Evolutionary conservation across 225 moss, liverwort and hornwort species (phyloP), one percentile per base, ranked within the genome.

Genomic region (Antitrichia curtipendula): DNA sequence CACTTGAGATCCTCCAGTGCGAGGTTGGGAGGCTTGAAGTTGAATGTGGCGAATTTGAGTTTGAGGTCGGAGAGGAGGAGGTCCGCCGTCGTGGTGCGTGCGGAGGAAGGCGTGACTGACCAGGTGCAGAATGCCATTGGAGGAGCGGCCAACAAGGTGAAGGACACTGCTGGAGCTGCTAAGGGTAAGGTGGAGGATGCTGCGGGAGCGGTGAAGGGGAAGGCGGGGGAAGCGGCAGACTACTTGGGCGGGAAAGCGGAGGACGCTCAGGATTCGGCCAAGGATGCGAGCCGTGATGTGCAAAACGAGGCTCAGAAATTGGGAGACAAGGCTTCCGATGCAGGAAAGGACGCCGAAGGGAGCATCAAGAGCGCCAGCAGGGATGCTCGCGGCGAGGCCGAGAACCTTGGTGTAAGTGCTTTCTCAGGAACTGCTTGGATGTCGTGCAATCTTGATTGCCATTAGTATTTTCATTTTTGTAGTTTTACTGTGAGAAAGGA

Each of bases 71-170:
- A 84, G 78, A 72, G 80, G 49, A 84, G 84, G 69, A 65, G 91
- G 31, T 73, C 83, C 32, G 63, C 31, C 59, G 87, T 91, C 71
- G 85, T 91, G 84, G 93, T 93, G 78, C 91, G 93, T 29, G 90
- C 93, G 24, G 91, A 93, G 69, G 93, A 93, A 10, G 89, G 89
- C 5, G 13, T 87, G 9, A 69, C 83, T 19, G 91, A 87, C 56
- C 14, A 91, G 31, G 85, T 88, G 31, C 16, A 87, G 88, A 56
- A 90, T 72, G 91, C 90, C 3, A 45, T 85, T 6, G 90, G 85
- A 41, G 87, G 80, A 56, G 90, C 91, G 12, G 90, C 90, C 16
- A 78, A 88, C 5, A 92, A 92, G 86, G 91, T 89, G 81, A 84
- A 92, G 89, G 90, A 91, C 10, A 85, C 88, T 5, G 89, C 92